These are phyloP conservation scores for Neonectria sp. DNA, from an alignment of 2,329 filamentous ascomycete species.

Conservation along the genomic window DNA sequence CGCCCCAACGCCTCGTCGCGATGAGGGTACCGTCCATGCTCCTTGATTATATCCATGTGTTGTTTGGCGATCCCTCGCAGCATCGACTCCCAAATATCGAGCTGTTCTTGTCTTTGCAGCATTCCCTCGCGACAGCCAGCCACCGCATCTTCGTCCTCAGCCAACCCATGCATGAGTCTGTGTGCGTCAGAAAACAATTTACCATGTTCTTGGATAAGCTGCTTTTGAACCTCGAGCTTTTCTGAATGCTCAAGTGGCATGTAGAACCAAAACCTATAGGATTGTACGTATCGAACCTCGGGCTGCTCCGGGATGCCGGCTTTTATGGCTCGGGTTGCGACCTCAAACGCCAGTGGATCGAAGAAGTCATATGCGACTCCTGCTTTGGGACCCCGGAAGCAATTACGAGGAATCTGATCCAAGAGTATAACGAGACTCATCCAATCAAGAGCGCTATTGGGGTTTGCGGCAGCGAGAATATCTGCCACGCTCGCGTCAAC, in stretches of 20 bases:
- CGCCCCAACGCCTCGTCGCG: neutral
- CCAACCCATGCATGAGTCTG: too few relatives aligned
- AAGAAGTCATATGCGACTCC: neutral
- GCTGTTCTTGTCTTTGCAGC: too few relatives aligned
- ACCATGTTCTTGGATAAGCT: too few relatives aligned
- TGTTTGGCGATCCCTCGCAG: neutral
- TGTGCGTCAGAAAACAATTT: too few relatives aligned
- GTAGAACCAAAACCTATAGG: neutral
- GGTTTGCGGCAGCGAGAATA: neutral
- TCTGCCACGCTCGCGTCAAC: neutral
- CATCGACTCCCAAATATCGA: too few relatives aligned
- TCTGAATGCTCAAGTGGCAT: neutral
- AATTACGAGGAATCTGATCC: neutral
- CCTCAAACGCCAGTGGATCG: neutral
- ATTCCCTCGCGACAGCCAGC: too few relatives aligned
- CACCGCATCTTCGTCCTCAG: too few relatives aligned
- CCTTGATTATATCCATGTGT: neutral
- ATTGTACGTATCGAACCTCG: neutral
- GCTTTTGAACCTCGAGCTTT: too few relatives aligned
- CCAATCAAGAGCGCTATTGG: neutral
- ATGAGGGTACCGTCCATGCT: neutral
- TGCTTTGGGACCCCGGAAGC: neutral
- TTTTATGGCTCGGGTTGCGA: neutral
- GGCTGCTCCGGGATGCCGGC: neutral
- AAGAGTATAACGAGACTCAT: neutral